Percentiles rank a stretch among this genome's conserved stretches.
Evolutionary conservation across 2,329 filamentous ascomycete species (phyloP).

Genomic region (Sclerotinia nivalis): DNA sequence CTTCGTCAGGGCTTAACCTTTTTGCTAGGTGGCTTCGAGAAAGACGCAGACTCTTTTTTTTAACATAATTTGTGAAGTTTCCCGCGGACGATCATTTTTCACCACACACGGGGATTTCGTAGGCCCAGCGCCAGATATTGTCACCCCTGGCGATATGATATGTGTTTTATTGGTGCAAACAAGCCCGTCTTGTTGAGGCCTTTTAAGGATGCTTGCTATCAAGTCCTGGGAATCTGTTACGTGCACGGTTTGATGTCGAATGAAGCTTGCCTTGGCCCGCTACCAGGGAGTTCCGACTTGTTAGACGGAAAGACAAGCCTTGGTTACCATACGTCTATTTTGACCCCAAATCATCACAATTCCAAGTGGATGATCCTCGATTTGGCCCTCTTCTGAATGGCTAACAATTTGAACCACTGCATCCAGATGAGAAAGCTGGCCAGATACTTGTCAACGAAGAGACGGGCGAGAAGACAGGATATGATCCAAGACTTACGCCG

Average conservation of each 20-base stretch:
- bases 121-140: background rate
- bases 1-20: background rate
- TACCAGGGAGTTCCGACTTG: background rate
- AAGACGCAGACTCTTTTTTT: too few relatives aligned
- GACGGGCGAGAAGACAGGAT: background rate
- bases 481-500: background rate
- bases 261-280: conserved; percentile 1
- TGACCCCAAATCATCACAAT: background rate
- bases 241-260: background rate
- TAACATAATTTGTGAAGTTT: too few relatives aligned
- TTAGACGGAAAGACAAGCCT: background rate
- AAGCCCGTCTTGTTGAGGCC: background rate
- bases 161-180: background rate
- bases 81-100: background rate
- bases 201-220: background rate
- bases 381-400: background rate
- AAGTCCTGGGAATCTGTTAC: background rate
- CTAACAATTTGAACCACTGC: background rate
- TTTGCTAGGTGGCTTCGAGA: background rate
- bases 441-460: background rate
- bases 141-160: background rate
- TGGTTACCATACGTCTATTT: background rate
- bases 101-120: background rate
- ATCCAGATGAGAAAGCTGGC: background rate
- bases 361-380: conserved; percentile 1